Base-by-base conservation (phyloP, 768 basidiomycete genomes). In the Solioccasus polychromus region DNA sequence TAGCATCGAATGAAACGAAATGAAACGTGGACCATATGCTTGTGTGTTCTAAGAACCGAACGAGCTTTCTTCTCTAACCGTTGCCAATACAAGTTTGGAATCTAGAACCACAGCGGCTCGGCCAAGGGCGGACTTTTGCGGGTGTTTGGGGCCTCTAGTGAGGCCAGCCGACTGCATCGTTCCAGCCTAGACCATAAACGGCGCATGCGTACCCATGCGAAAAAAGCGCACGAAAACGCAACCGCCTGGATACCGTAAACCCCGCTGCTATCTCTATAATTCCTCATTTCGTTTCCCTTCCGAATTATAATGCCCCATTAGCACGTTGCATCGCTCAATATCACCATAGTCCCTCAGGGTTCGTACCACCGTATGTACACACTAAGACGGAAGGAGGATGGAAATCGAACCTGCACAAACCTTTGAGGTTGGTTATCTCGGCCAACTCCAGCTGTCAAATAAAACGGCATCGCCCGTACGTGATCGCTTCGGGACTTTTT, bases 1-100 rank as follows among this genome's bases (percentile, higher is more conserved):
- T 52, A 49, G 44, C 47, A 46, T 71, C 37, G 78, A 59, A 45
- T 75, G 77, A 55, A 77, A 63, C 31, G 73, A 74, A 57, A 80
- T 66, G 71, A 74, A 78, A 47, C 39, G 34, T 46, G 63, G 54
- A 31, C 50, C 62, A 64, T 34, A 41, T 32, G 28, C 28, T 5
- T 39, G 36, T 9, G 28, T 28, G 54, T 36, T n/a, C n/a, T n/a
- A n/a, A n/a, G n/a, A n/a, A n/a, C n/a, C n/a, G n/a, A n/a, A n/a
- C n/a, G n/a, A n/a, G n/a, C n/a, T n/a, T n/a, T n/a, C n/a, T n/a
- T n/a, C n/a, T n/a, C n/a, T 18, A 23, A 17, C 20, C 39, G 15
- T 18, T 35, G 23, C 19, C 39, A n/a, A 15, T 11, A 23, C 28
- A 2, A 15, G 12, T 40, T 30, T 34, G 40, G 45, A 34, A 34